A percentile compares a stretch with the other conserved stretches of the same genome.
These are phyloP conservation scores for Psilocybe cubensis DNA, from an alignment of 768 basidiomycete genomes.

Conservation along the genomic window DNA sequence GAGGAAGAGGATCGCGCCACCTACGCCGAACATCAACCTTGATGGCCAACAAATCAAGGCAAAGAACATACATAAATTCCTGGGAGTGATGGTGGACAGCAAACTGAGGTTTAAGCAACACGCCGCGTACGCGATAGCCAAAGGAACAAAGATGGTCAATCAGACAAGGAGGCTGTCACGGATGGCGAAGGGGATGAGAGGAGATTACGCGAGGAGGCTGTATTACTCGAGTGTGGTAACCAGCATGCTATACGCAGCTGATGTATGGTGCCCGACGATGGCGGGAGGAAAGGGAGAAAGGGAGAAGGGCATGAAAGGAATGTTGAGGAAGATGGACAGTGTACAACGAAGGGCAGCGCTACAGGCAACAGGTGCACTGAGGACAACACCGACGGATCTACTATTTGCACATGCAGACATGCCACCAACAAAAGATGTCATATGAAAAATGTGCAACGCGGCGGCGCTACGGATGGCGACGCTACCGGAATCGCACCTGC, in stretches of 20 bases:
- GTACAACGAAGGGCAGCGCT: constrained; percentile 14
- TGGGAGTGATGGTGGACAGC: constrained; percentile 5
- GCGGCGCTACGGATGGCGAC: constrained; percentile 18
- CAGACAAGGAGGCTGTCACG: constrained; percentile 24
- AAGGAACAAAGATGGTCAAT: constrained; percentile 22
- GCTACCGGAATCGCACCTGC: constrained; percentile 19
- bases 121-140: constrained; percentile 14
- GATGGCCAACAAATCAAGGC: constrained; percentile 1
- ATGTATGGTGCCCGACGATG: constrained; percentile 24
- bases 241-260: constrained; percentile 33
- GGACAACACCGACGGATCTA: constrained; percentile 13
- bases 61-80: constrained; percentile 1
- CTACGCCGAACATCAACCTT: background rate
- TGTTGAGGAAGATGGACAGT: constrained; percentile 4
- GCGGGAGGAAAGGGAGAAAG: background rate
- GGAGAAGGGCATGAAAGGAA: constrained; percentile 3
- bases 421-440: constrained; percentile 8
- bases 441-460: constrained; percentile 11
- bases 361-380: constrained; percentile 11
- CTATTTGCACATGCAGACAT: constrained; percentile 14
- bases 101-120: constrained; percentile 12
- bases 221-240: constrained; percentile 30
- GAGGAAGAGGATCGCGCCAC: background rate
- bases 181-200: constrained; percentile 19
- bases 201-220: constrained; percentile 18